Percentiles rank a stretch among this genome's conserved stretches.
Conservation (phyloP, 345 rosid species). For the Lepidium sativum region DNA sequence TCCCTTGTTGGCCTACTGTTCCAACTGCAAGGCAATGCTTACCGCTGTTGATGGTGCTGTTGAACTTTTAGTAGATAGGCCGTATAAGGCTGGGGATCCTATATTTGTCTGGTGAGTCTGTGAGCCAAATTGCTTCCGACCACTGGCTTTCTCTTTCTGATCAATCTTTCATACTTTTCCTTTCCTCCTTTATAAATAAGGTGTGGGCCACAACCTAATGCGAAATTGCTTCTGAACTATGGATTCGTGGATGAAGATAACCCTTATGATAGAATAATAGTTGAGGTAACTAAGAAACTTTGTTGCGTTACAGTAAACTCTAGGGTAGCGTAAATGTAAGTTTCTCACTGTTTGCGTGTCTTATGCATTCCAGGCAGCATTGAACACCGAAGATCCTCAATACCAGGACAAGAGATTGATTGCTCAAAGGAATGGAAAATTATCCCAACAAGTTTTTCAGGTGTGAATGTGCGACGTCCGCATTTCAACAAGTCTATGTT, state of each 20-base stretch:
- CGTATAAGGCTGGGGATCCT: constrained; percentile 82
- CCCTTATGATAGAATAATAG: constrained; percentile 62
- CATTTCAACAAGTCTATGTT: neutral
- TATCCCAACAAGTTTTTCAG: constrained; percentile 65
- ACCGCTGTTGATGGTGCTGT: constrained; percentile 79
- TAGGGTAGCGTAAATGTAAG: neutral
- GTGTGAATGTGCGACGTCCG: constrained; percentile 29
- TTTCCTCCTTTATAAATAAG: constrained; percentile 27
- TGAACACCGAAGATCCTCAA: constrained; percentile 92
- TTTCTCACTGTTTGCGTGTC: constrained; percentile 10
- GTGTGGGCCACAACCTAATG: constrained; percentile 99
- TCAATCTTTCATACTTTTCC: constrained; percentile 1
- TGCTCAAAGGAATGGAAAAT: constrained; percentile 90
- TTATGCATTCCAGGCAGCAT: constrained; percentile 52
- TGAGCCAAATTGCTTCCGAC: constrained; percentile 1
- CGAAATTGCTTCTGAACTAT: constrained; percentile 85
- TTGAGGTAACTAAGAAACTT: constrained; percentile 45
- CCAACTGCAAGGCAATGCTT: constrained; percentile 94
- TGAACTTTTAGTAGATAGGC: constrained; percentile 75
- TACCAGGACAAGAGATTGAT: constrained; percentile 94
- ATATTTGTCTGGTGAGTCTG: constrained; percentile 74
- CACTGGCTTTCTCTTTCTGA: constrained; percentile 10
- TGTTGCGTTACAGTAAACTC: neutral
- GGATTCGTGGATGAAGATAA: constrained; percentile 95
- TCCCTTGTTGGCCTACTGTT: constrained; percentile 81